Percentiles rank a stretch among this genome's conserved stretches.
Evolutionary conservation across 108 stramenopile species (phyloP).

Genomic region (Craspedostauros australis): DNA sequence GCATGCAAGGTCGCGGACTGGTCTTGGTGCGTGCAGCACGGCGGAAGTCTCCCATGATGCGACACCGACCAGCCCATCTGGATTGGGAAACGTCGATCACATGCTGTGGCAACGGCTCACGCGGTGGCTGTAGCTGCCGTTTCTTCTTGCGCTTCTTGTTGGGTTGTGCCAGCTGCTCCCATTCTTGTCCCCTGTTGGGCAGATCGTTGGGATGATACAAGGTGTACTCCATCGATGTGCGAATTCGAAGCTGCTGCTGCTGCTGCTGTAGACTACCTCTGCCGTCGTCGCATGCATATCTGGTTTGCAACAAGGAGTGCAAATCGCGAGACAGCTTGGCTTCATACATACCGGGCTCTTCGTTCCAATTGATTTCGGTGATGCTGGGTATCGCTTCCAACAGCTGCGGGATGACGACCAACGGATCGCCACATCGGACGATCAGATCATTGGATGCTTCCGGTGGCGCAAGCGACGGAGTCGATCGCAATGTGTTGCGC

Average conservation of each 20-base stretch:
- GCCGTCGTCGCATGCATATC: too few species aligned
- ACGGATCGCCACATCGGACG: conserved; percentile 43
- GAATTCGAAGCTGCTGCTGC: too few species aligned
- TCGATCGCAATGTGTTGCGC: conserved; percentile 12
- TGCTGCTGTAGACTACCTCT: too few species aligned
- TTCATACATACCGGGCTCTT: conserved; percentile 57
- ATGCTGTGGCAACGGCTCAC: too few species aligned
- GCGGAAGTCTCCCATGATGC: conserved; percentile 69
- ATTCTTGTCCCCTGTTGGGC: conserved; percentile 27
- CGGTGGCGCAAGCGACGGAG: neutral
- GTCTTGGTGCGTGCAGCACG: conserved; percentile 33
- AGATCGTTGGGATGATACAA: conserved; percentile 61
- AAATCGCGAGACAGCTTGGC: conserved; percentile 18
- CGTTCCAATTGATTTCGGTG: conserved; percentile 42
- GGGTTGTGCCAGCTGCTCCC: conserved; percentile 16
- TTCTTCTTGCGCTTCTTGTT: conserved; percentile 26
- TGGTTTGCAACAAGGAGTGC: too few species aligned
- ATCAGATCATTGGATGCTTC: conserved; percentile 41
- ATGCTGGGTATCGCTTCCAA: conserved; percentile 18
- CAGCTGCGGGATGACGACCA: conserved; percentile 28
- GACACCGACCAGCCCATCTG: conserved; percentile 3
- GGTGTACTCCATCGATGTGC: conserved; percentile 16
- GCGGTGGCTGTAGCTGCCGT: neutral
- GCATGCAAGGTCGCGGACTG: conserved; percentile 22
- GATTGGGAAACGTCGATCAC: neutral